Evolutionary conservation across 2,329 filamentous ascomycete genomes (phyloP), one percentile per base, ranked within the genome.

Genomic region (Plenodomus tracheiphilus): DNA sequence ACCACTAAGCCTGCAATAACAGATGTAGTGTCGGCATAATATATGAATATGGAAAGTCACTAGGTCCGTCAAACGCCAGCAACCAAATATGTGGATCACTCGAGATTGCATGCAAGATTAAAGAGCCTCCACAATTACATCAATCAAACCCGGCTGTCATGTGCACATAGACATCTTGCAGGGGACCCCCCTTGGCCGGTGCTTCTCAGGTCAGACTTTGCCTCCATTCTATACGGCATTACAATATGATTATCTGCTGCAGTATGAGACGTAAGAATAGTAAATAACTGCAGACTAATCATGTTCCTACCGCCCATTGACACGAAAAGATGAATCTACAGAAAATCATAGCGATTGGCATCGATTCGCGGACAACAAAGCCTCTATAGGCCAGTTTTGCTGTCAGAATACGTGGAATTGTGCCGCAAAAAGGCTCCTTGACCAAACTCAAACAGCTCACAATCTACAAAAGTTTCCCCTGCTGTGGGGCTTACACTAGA

Each of bases 121-220:
- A 47, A 58, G 58, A 56, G 50, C 53, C 52, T 62, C 59, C 51
- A 52, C 59, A 56, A 52, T 61, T 51, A 25, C 52, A 22, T 52
- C 51, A 61, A 66, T 68, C 50, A 60, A 56, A 18, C 30, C 36
- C 32, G 42, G 42, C 42, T 42, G 58, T 64, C 62, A 61, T 57
- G 53, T 59, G 58, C 54, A 54, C 54, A 32, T 46, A 39, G 36
- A 13, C 46, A 35, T 37, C 34, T 47, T 65, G 64, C 61, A 25
- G 47, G 65, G 58, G 66, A 66, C 35, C 34, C 48, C 46, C 43
- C 43, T 41, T 38, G 13, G n/a, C 41, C 47, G 44, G 41, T 41
- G 17, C n/a, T n/a, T 32, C 43, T 56, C 50, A 43, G 60, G 58
- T 57, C 45, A 22, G 25, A 20, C 38, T 37, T 10, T 10, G 22